phyloP scores from a whole-genome alignment of 139 green algal genomes.

The Chlorella sp. region DNA sequence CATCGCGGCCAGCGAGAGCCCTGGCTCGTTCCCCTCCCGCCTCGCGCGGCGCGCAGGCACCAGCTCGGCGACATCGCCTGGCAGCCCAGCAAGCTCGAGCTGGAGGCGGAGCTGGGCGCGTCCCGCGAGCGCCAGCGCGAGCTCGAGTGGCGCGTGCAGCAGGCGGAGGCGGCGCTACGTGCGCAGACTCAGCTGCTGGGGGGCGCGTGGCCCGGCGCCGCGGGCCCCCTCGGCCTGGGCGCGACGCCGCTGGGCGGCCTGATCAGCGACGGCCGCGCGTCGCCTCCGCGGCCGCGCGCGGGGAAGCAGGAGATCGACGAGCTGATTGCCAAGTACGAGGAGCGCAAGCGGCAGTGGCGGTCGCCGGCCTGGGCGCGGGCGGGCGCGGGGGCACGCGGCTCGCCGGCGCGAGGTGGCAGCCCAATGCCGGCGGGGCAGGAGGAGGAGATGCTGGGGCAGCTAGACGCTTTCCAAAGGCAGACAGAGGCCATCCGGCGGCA shows the following conservation, averaged over 20 bases:
- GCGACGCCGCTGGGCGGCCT: constrained; percentile 9
- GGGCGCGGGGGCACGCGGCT: neutral
- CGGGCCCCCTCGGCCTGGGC: too few relatives aligned
- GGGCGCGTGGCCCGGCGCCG: neutral
- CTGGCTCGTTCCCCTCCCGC: neutral
- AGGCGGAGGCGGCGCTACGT: constrained; percentile 20
- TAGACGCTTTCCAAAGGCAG: constrained; percentile 20
- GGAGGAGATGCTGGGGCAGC: constrained; percentile 13
- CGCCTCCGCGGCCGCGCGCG: neutral
- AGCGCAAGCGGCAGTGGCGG: constrained; percentile 15
- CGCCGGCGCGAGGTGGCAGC: too few relatives aligned
- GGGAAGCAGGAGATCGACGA: constrained; percentile 24
- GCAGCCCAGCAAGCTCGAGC: constrained; percentile 48
- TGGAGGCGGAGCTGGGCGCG: constrained; percentile 35
- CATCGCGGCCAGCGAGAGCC: neutral
- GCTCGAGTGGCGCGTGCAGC: constrained; percentile 36
- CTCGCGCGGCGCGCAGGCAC: neutral
- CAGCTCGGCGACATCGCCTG: constrained; percentile 29
- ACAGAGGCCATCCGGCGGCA: constrained; percentile 6
- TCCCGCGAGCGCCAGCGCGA: constrained; percentile 30
- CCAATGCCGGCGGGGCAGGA: too few relatives aligned
- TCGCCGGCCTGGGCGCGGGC: constrained; percentile 12
- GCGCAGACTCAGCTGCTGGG: constrained; percentile 4
- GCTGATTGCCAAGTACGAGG: constrained; percentile 35
- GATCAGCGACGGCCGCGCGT: neutral